Evolutionary conservation across 139 green algal species (phyloP).

Genomic region (Picochlorum sp.): DNA sequence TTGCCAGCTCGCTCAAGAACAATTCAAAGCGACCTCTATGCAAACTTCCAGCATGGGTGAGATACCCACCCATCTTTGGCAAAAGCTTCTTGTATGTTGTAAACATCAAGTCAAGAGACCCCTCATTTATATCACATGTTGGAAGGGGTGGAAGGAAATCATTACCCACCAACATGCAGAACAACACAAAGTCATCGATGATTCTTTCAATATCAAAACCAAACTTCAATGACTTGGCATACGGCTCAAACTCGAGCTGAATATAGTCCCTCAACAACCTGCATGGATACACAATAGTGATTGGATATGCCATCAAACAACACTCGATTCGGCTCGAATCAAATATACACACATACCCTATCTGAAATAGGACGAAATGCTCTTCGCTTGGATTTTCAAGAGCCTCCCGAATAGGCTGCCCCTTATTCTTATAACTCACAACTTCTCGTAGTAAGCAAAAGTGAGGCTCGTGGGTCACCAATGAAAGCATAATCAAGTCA

Average conservation of each 20-base stretch:
- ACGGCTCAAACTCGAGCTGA: constrained; percentile 59
- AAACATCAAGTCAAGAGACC: constrained; percentile 77
- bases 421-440: constrained; percentile 43
- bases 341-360: constrained; percentile 43
- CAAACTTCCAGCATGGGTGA: constrained; percentile 69
- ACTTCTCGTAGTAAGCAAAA: constrained; percentile 92
- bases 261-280: constrained; percentile 86
- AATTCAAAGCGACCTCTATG: constrained; percentile 52
- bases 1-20: constrained; percentile 53
- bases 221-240: constrained; percentile 25
- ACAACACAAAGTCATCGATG: constrained; percentile 91
- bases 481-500: constrained; percentile 91
- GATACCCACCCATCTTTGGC: constrained; percentile 70
- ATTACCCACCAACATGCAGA: constrained; percentile 95
- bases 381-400: constrained; percentile 81
- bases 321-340: neutral
- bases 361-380: constrained; percentile 89
- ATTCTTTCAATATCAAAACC: constrained; percentile 69
- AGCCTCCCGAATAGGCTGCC: constrained; percentile 73
- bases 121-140: constrained; percentile 84
- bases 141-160: constrained; percentile 88
- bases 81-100: constrained; percentile 81
- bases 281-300: neutral
- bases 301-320: neutral
- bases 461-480: constrained; percentile 94